These are phyloP conservation scores for Paxillus rubicundulus DNA, from an alignment of 768 basidiomycete genomes.

Conservation along the genomic window DNA sequence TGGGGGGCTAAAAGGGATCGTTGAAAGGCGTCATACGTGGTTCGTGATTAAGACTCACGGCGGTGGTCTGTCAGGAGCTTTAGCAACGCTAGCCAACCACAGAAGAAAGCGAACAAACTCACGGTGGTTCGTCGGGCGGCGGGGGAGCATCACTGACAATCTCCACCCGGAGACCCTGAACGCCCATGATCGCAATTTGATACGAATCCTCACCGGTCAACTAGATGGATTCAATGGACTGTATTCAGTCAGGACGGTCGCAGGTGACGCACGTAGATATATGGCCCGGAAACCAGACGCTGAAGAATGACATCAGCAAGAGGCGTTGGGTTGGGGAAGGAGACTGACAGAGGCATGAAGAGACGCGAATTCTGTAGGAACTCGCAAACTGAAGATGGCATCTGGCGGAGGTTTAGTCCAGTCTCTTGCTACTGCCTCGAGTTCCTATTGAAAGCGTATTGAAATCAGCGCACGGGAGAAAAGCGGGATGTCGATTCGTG, in stretches of 20 bases:
- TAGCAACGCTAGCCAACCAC: constrained; percentile 4
- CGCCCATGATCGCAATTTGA: constrained; percentile 83
- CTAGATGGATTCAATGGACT: constrained; percentile 38
- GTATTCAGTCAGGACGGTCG: constrained; percentile 11
- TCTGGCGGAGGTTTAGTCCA: constrained; percentile 88
- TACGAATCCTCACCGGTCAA: constrained; percentile 84
- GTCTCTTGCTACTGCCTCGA: constrained; percentile 74
- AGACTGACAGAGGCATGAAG: constrained; percentile 74
- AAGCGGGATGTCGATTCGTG: not conserved
- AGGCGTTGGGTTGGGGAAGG: constrained; percentile 9
- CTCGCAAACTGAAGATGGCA: constrained; percentile 68
- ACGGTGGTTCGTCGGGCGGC: constrained; percentile 83
- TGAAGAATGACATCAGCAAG: constrained; percentile 34
- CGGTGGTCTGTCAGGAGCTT: constrained; percentile 38
- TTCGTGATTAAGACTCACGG: constrained; percentile 40
- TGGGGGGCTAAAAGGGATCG: constrained; percentile 42
- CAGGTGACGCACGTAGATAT: constrained; percentile 66
- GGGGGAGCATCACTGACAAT: constrained; percentile 85
- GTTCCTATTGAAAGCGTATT: constrained; percentile 51
- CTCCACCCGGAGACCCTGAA: constrained; percentile 80
- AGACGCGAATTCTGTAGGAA: constrained; percentile 86
- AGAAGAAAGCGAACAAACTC: constrained; percentile 32
- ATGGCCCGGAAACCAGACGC: constrained; percentile 79
- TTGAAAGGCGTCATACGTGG: constrained; percentile 9
- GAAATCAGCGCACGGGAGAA: constrained; percentile 1